Percentiles rank a stretch among this genome's conserved stretches.
Evolutionary conservation across 352 stramenopile genomes (phyloP).

Genomic region (Pythium rishiriense): DNA sequence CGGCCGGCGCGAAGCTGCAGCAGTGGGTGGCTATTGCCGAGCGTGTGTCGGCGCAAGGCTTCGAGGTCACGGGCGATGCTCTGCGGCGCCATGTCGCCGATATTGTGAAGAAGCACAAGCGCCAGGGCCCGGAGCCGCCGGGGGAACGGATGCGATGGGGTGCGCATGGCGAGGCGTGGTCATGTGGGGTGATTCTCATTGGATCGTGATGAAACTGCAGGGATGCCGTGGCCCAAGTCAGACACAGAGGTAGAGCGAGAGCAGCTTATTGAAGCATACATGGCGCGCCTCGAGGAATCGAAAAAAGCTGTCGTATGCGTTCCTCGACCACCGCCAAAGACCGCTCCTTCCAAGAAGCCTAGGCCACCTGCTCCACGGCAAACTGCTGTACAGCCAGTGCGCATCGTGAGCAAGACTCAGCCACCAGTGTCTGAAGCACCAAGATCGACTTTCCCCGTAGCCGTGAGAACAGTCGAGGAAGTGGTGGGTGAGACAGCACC

Average conservation of each 20-base stretch:
- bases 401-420: no score
- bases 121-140: not conserved
- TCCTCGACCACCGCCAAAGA: not conserved
- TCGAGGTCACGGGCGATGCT: slow-evolving; percentile 3
- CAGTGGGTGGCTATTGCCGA: slow-evolving; percentile 1
- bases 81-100: slow-evolving; percentile 14
- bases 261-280: slow-evolving; percentile 7
- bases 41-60: not conserved
- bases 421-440: no score
- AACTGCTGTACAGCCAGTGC: no score
- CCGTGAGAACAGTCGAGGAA: no score
- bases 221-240: slow-evolving; percentile 20
- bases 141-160: slow-evolving; percentile 20
- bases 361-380: not conserved
- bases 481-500: no score
- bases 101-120: slow-evolving; percentile 15
- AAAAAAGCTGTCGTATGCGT: not conserved
- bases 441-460: no score
- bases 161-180: not conserved
- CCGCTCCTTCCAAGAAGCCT: not conserved
- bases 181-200: not conserved
- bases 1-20: slow-evolving; percentile 3
- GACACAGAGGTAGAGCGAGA: slow-evolving; percentile 19
- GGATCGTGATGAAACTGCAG: slow-evolving; percentile 2
- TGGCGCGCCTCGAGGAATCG: not conserved